Evolutionary conservation across 306 rosid species (phyloP).

Genomic region (Alnus glutinosa): DNA sequence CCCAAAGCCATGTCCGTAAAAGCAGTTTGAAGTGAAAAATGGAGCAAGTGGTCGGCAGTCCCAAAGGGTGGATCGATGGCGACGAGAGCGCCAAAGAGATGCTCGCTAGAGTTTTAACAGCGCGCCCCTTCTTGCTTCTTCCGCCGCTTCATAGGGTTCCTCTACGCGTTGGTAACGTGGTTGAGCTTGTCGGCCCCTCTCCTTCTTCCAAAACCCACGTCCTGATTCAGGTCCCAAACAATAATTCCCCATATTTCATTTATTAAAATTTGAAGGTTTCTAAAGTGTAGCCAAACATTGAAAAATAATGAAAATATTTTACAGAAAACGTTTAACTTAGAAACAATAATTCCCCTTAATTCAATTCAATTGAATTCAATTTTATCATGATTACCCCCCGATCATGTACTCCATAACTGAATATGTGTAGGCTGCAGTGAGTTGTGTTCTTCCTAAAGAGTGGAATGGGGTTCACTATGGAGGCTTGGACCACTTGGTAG

Average conservation of each 20-base stretch:
- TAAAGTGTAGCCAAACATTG: no score
- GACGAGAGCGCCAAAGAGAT: slow-evolving; percentile 65
- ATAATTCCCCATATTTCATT: neutral
- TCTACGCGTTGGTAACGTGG: slow-evolving; percentile 76
- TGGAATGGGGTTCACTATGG: slow-evolving; percentile 74
- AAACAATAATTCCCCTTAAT: neutral
- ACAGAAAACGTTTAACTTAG: neutral
- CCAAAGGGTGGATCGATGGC: slow-evolving; percentile 51
- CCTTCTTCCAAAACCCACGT: slow-evolving; percentile 83
- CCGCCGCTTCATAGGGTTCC: slow-evolving; percentile 84
- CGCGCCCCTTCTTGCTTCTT: slow-evolving; percentile 55
- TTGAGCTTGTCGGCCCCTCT: slow-evolving; percentile 81
- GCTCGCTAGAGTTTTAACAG: slow-evolving; percentile 56
- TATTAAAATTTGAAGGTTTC: no score
- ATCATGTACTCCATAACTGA: neutral
- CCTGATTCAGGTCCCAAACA: slow-evolving; percentile 51
- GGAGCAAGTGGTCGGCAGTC: neutral
- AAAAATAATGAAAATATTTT: no score
- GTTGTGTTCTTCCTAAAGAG: slow-evolving; percentile 69
- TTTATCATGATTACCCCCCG: neutral
- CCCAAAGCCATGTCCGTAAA: neutral
- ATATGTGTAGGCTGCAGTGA: slow-evolving; percentile 51
- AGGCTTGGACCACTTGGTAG: slow-evolving; percentile 57
- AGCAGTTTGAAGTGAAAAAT: neutral
- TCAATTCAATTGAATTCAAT: neutral